phyloP scores from a whole-genome alignment of 176 grass and related monocot species.

The Olyra latifolia region DNA sequence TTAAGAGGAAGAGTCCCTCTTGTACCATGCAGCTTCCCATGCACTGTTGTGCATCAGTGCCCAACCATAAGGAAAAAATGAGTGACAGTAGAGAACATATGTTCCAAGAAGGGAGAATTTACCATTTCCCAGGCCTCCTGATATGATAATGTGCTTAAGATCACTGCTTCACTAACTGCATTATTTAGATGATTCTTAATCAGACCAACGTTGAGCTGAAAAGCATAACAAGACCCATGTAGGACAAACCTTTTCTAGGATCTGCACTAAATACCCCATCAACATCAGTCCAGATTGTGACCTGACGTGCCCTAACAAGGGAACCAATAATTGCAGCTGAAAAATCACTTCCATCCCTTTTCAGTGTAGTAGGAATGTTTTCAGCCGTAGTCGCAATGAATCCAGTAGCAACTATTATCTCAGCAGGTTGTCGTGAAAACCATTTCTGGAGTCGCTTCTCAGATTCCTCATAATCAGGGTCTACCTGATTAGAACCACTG shows the following conservation, averaged over 20 bases:
- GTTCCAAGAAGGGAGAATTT: constrained; percentile 37
- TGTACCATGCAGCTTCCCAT: neutral
- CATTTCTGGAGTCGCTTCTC: constrained; percentile 87
- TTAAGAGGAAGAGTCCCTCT: neutral
- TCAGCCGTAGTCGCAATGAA: constrained; percentile 90
- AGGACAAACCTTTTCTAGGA: constrained; percentile 92
- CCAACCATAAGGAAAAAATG: neutral
- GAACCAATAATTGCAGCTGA: constrained; percentile 94
- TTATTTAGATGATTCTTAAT: constrained; percentile 29
- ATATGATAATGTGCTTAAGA: constrained; percentile 89
- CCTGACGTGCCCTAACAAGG: constrained; percentile 71
- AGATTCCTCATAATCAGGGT: constrained; percentile 86
- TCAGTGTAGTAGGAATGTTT: constrained; percentile 91
- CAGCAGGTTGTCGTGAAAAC: constrained; percentile 67
- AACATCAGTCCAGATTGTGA: constrained; percentile 99
- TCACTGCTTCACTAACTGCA: constrained; percentile 99
- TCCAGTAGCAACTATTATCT: constrained; percentile 84
- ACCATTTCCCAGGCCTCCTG: constrained; percentile 99
- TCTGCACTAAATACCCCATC: constrained; percentile 98
- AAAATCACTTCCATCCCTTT: constrained; percentile 98
- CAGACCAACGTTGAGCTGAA: constrained; percentile 2
- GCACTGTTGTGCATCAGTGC: neutral
- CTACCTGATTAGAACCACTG: constrained; percentile 80
- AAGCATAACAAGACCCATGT: constrained; percentile 12
- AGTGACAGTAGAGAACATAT: neutral